These are phyloP conservation scores for Schwanniomyces occidentalis DNA, from an alignment of 805 yeast species.

Conservation along the genomic window DNA sequence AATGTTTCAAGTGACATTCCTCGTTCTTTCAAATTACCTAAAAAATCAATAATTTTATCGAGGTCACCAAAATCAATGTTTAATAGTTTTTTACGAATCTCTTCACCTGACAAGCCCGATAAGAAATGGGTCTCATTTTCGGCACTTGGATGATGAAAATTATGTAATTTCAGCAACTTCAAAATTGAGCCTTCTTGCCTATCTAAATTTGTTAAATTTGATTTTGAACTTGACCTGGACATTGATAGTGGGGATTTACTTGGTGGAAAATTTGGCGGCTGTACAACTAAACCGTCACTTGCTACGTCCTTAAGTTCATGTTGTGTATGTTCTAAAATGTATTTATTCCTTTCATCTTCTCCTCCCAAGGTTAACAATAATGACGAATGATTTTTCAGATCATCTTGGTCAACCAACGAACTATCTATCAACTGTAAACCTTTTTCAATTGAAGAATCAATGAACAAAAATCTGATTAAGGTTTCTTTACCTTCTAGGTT, in stretches of 20 bases:
- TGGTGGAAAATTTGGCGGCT: slow-evolving; percentile 1
- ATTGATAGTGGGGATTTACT: slow-evolving; percentile 13
- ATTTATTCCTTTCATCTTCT: slow-evolving; percentile 24
- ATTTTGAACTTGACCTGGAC: slow-evolving; percentile 28
- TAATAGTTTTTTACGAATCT: slow-evolving; percentile 33
- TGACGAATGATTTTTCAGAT: slow-evolving; percentile 4
- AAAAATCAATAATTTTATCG: slow-evolving; percentile 32
- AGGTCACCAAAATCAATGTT: slow-evolving; percentile 33
- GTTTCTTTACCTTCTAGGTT: slow-evolving; percentile 74
- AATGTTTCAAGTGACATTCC: slow-evolving; percentile 32
- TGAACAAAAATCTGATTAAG: slow-evolving; percentile 62
- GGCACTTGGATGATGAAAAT: slow-evolving; percentile 14
- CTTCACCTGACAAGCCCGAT: slow-evolving; percentile 34
- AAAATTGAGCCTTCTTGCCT: slow-evolving; percentile 44
- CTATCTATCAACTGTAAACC: slow-evolving; percentile 45
- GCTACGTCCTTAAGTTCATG: neutral
- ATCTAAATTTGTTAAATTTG: slow-evolving; percentile 34
- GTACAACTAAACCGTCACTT: neutral
- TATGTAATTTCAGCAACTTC: slow-evolving; percentile 32
- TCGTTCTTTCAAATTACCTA: slow-evolving; percentile 28
- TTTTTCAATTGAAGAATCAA: slow-evolving; percentile 69
- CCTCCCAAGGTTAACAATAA: slow-evolving; percentile 12
- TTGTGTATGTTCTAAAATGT: no score
- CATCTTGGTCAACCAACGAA: slow-evolving; percentile 24
- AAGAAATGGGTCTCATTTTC: slow-evolving; percentile 8